phyloP scores from a whole-genome alignment of 176 grass and related monocot genomes.

The Eremochloa ophiuroides region DNA sequence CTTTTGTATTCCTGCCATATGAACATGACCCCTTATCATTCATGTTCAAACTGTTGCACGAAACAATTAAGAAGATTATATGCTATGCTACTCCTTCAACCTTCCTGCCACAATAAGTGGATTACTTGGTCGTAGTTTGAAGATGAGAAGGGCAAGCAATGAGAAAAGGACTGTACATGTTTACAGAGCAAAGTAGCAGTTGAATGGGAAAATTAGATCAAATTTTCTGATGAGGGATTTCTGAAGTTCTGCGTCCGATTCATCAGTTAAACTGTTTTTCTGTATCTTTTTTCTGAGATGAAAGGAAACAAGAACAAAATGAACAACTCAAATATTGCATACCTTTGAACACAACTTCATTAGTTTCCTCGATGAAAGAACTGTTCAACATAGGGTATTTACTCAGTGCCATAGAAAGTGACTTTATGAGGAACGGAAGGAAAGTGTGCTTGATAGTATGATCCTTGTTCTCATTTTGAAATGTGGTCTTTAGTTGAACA shows the following conservation, averaged over 20 bases:
- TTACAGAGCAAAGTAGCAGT: background rate
- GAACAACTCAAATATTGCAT: conserved; percentile 3
- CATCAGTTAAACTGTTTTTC: background rate
- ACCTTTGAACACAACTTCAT: conserved; percentile 90
- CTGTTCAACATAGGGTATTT: conserved; percentile 91
- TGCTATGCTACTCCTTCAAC: background rate
- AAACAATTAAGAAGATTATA: background rate
- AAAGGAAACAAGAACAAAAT: background rate
- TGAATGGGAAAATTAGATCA: background rate
- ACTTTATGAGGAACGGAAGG: conserved; percentile 93
- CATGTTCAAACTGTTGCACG: background rate
- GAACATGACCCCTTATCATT: background rate
- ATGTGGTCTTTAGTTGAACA: conserved; percentile 60
- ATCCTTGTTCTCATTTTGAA: conserved; percentile 79
- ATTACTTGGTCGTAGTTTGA: background rate
- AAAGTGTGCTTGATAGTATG: conserved; percentile 82
- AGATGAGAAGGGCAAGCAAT: background rate
- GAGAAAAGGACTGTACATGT: background rate
- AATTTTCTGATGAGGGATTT: background rate
- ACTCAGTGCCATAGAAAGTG: conserved; percentile 76
- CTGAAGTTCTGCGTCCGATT: background rate
- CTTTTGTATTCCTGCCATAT: background rate
- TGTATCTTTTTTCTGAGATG: background rate
- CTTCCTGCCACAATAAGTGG: background rate
- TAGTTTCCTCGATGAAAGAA: conserved; percentile 68